These are phyloP conservation scores for Apophysomyces ossiformis DNA, from an alignment of 371 early-diverging fungal genomes.

Conservation along the genomic window DNA sequence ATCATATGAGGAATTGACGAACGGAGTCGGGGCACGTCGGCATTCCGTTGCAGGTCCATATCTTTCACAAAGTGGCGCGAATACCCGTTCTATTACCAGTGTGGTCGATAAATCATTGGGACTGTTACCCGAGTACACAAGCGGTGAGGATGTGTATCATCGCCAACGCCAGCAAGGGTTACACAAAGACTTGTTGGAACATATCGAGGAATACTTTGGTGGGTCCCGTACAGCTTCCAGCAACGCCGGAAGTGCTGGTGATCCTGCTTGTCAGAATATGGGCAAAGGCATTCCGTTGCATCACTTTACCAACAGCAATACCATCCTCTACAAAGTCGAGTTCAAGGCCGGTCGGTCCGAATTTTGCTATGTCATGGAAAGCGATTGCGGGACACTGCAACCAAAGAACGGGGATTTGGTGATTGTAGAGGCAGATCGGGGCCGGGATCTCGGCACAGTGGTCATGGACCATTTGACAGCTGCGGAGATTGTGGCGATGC, in stretches of 20 bases:
- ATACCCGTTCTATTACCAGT: background rate
- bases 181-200: constrained; percentile 16
- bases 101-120: constrained; percentile 5
- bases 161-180: constrained; percentile 16
- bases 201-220: constrained; percentile 22
- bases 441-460: constrained; percentile 87
- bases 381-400: constrained; percentile 20
- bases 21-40: constrained; percentile 11
- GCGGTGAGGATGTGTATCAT: constrained; percentile 7
- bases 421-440: constrained; percentile 92
- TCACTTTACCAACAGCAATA: constrained; percentile 41
- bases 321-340: constrained; percentile 73
- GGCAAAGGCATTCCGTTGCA: constrained; percentile 46
- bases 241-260: constrained; percentile 3
- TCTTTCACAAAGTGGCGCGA: constrained; percentile 3
- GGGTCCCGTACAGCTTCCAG: constrained; percentile 7
- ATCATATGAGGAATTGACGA: constrained; percentile 7
- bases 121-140: background rate
- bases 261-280: constrained; percentile 12
- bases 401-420: constrained; percentile 74
- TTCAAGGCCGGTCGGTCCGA: constrained; percentile 86
- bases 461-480: constrained; percentile 58
- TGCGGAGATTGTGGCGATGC: constrained; percentile 2
- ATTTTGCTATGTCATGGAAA: constrained; percentile 66
- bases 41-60: constrained; percentile 20